Percentiles rank a stretch among this genome's conserved stretches.
phyloP scores from a whole-genome alignment of 148 eudicot genomes.

The Nepenthes mirabilis region DNA sequence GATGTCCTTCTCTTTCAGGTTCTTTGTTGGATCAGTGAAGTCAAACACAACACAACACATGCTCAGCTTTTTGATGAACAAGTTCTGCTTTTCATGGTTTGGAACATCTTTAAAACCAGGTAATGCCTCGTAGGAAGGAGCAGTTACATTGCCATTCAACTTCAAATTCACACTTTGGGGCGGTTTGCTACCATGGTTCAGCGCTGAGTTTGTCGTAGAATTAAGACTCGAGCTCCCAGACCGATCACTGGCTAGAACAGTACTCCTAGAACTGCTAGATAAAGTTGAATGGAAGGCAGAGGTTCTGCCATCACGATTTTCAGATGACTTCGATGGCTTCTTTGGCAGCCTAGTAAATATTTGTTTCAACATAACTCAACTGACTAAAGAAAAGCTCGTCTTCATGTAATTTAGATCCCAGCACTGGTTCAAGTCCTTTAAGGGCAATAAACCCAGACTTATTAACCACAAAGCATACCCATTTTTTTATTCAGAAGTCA shows the following conservation, averaged over 20 bases:
- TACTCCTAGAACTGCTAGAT: not conserved
- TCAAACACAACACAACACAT: slow-evolving; percentile 5
- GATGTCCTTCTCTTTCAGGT: slow-evolving; percentile 7
- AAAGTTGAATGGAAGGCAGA: not conserved
- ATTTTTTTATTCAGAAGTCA: too few relatives aligned
- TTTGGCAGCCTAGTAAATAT: slow-evolving; percentile 2
- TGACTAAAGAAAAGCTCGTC: not conserved
- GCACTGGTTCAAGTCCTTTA: not conserved
- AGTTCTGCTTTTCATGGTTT: slow-evolving; percentile 5
- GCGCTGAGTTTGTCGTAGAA: not conserved
- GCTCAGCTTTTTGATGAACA: slow-evolving; percentile 5
- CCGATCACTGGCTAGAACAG: slow-evolving; percentile 1
- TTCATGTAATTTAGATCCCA: slow-evolving; percentile 1
- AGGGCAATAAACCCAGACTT: not conserved
- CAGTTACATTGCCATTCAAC: slow-evolving; percentile 2
- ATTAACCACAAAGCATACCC: not conserved
- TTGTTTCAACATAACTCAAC: slow-evolving; percentile 4
- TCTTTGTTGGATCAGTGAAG: slow-evolving; percentile 9
- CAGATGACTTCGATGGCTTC: slow-evolving; percentile 6
- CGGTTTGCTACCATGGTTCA: not conserved
- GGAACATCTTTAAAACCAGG: slow-evolving; percentile 6
- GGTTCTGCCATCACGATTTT: slow-evolving; percentile 5
- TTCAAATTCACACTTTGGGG: not conserved
- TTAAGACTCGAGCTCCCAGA: not conserved
- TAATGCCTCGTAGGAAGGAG: slow-evolving; percentile 2